Evolutionary conservation across 768 basidiomycete genomes (phyloP).

Genomic region (Xerocomus potaroensis): DNA sequence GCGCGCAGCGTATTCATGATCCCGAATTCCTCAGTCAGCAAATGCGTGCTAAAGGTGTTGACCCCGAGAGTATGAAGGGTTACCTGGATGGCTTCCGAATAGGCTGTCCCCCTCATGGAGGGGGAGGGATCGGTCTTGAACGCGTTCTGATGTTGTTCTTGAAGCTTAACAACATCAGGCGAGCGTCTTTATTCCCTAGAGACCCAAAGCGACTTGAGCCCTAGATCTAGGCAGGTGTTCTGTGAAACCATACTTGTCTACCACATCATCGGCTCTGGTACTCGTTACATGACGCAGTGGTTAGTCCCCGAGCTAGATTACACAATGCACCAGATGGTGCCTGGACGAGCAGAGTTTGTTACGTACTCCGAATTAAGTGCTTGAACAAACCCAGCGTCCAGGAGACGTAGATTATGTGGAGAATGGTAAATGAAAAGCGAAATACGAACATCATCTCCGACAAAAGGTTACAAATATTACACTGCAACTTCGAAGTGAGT

Average conservation of each 20-base stretch:
- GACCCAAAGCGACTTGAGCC: conserved; percentile 95
- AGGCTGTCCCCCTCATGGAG: conserved; percentile 94
- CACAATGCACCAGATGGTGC: conserved; percentile 13
- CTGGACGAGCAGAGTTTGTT: conserved; percentile 14
- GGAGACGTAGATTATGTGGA: conserved; percentile 16
- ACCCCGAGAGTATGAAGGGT: conserved; percentile 86
- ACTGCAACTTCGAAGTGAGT: conserved; percentile 14
- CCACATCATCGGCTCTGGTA: neutral
- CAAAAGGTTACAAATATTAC: conserved; percentile 19
- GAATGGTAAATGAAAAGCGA: conserved; percentile 22
- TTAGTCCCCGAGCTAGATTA: conserved; percentile 14
- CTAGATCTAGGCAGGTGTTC: conserved; percentile 31
- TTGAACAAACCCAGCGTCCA: conserved; percentile 20
- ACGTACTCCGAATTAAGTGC: conserved; percentile 26
- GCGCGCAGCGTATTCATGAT: conserved; percentile 97
- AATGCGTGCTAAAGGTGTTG: conserved; percentile 85
- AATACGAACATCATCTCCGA: conserved; percentile 18
- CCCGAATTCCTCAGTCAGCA: conserved; percentile 73
- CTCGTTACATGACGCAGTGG: conserved; percentile 4
- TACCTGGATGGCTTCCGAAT: conserved; percentile 94
- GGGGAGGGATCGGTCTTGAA: conserved; percentile 93
- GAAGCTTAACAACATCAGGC: conserved; percentile 92
- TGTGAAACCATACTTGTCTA: neutral
- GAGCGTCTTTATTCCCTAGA: conserved; percentile 92
- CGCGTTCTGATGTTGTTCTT: conserved; percentile 97